A percentile compares a stretch with the other conserved stretches of the same genome.
phyloP scores from a whole-genome alignment of 108 stramenopile species.

The Skeletonema menzelii region DNA sequence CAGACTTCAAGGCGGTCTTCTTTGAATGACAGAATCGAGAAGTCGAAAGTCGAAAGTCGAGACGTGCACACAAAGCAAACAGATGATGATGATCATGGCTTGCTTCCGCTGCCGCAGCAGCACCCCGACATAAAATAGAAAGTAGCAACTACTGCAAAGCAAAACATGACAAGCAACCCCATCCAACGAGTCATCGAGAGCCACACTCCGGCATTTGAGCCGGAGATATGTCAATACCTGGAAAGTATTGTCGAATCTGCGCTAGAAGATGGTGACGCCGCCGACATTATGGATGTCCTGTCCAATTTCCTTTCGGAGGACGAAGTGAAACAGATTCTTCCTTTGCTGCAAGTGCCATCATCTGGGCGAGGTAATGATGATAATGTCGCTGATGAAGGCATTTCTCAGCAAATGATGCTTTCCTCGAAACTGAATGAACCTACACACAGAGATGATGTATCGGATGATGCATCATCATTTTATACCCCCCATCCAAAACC shows the following conservation, averaged over 20 bases:
- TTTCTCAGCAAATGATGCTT: neutral
- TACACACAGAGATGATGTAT: too few species aligned
- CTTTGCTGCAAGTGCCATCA: neutral
- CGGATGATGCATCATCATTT: too few species aligned
- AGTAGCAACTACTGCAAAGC: too few species aligned
- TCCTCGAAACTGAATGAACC: neutral
- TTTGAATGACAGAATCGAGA: too few species aligned
- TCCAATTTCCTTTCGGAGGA: constrained; percentile 23
- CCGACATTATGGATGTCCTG: neutral
- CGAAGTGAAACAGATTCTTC: neutral
- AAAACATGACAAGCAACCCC: constrained; percentile 7
- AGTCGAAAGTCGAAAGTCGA: too few species aligned
- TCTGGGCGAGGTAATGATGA: neutral
- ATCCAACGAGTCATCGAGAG: constrained; percentile 11
- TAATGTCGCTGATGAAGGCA: neutral
- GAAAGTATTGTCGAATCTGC: constrained; percentile 26
- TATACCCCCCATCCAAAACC: neutral
- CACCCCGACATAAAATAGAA: too few species aligned
- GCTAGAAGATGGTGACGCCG: constrained; percentile 15
- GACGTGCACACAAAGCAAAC: too few species aligned
- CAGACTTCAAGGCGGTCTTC: too few species aligned
- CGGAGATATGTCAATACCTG: constrained; percentile 20
- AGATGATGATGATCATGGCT: too few species aligned
- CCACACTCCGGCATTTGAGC: constrained; percentile 23
- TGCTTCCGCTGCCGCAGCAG: too few species aligned